These are phyloP conservation scores for Nakaseomyces glabratus DNA, from an alignment of 1,139 yeast genomes.

Conservation along the genomic window DNA sequence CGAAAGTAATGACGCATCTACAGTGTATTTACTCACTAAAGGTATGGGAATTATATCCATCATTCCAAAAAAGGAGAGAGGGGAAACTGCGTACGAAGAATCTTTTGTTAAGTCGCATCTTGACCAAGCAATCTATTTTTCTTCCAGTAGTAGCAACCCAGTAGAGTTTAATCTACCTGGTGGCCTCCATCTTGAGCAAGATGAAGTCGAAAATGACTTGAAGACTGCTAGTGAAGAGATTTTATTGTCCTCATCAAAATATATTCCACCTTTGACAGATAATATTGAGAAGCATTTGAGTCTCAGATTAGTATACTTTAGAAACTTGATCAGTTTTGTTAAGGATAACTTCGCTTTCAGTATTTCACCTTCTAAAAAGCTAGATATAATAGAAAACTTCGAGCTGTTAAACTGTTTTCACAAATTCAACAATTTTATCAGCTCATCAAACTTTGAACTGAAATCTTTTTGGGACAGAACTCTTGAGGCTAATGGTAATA, in stretches of 20 bases:
- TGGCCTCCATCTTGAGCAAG: slow-evolving; percentile 31
- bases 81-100: slow-evolving; percentile 10
- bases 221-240: slow-evolving; percentile 46
- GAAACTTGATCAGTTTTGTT: slow-evolving; percentile 41
- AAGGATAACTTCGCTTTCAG: slow-evolving; percentile 39
- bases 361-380: slow-evolving; percentile 27
- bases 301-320: slow-evolving; percentile 35
- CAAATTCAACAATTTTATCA: slow-evolving; percentile 32
- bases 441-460: slow-evolving; percentile 8
- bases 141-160: slow-evolving; percentile 35
- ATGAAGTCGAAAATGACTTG: slow-evolving; percentile 43
- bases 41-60: slow-evolving; percentile 57
- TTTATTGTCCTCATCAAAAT: slow-evolving; percentile 39
- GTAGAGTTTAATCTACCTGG: slow-evolving; percentile 48
- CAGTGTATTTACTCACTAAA: slow-evolving; percentile 47
- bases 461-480: slow-evolving; percentile 15
- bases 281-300: slow-evolving; percentile 38
- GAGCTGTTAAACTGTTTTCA: slow-evolving; percentile 53
- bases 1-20: slow-evolving; percentile 45
- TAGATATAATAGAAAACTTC: slow-evolving; percentile 26
- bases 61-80: slow-evolving; percentile 32
- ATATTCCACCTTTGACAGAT: slow-evolving; percentile 39
- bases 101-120: slow-evolving; percentile 56
- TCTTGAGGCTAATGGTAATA: slow-evolving; percentile 10
- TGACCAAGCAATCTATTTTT: slow-evolving; percentile 67